Base-by-base conservation (phyloP, 1,284 basidiomycete genomes). In the Porodaedalea pini region DNA sequence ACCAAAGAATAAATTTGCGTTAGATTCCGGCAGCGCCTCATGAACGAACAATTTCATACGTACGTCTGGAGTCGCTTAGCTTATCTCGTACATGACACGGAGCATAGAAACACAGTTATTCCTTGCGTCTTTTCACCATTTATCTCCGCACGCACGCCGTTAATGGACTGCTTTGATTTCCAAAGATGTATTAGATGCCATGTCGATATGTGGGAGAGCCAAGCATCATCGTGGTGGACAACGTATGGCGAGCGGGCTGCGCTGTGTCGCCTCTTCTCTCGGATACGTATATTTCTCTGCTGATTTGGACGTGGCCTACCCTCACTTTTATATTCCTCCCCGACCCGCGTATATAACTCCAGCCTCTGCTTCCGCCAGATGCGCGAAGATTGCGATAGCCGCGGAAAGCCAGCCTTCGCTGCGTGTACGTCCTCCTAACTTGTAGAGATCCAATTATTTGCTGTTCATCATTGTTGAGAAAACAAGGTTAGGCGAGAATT, bases 1-100 rank as follows among this genome's bases (percentile, higher is more conserved):
- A 68, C 78, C 75, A 62, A 94, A 93, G 69, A 92, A 95, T 73
- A 93, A 93, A 70, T 94, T 94, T 66, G 74, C 75, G 59, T 66
- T 70, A 15, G 70, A 69, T 48, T 75, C 81, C 43, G 78, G 86
- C 61, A 63, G 61, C 55, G 21, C 66, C 62, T 47, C 51, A 50
- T 59, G 59, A 45, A 21, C 19, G 29, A 36, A 19, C 15, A 31
- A 4, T n/a, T 31, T 15, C 17, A 36, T 15, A 23, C 11, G 48
- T 50, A 36, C 31, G 48, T 50, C 13, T 40, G 4, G 21, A 21
- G 40, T 44, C 25, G 13, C 41, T 2, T 11, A 23, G 21, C 41
- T 44, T 11, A 44, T 8, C 8, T 17, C n/a, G 23, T 44, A 41
- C 40, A 3, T 19, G 13, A 4, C 15, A 3, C 3, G 3, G 37